Evolutionary conservation across 1,284 basidiomycete genomes (phyloP).

Genomic region (Xerocomus nothofagi): DNA sequence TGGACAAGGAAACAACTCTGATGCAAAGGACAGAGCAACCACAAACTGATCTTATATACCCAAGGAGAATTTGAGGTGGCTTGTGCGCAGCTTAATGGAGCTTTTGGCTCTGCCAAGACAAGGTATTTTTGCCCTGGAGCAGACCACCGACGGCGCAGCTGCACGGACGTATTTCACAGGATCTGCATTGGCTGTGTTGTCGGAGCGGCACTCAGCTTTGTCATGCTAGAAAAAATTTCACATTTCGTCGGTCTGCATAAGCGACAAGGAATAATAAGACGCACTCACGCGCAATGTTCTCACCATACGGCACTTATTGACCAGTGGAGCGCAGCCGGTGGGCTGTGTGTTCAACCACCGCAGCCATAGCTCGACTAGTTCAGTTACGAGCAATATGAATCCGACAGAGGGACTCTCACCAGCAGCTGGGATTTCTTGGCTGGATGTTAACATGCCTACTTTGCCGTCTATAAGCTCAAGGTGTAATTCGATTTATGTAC

Average conservation of each 20-base stretch:
- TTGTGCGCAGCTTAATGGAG: too few species aligned
- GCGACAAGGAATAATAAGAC: neutral
- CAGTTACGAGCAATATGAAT: neutral
- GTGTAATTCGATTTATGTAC: too few species aligned
- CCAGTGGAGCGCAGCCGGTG: neutral
- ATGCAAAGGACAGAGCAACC: neutral
- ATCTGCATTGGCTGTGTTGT: neutral
- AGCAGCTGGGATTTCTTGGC: too few species aligned
- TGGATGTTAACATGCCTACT: too few species aligned
- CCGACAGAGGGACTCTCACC: neutral
- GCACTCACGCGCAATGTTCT: neutral
- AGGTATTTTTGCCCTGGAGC: neutral
- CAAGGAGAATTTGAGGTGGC: neutral
- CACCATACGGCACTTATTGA: neutral
- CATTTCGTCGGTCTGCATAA: neutral
- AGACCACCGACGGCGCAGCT: neutral
- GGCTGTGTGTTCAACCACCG: neutral
- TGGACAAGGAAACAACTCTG: neutral
- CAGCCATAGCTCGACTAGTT: neutral
- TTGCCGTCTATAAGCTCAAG: too few species aligned
- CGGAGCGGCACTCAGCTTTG: neutral
- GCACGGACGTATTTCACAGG: neutral
- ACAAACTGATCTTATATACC: conserved; percentile 15
- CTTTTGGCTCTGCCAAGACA: too few species aligned
- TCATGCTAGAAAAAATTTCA: neutral